A percentile compares a stretch with the other conserved stretches of the same genome.
Evolutionary conservation across 1,139 yeast species (phyloP).

Genomic region (Scheffersomyces parashehatae): DNA sequence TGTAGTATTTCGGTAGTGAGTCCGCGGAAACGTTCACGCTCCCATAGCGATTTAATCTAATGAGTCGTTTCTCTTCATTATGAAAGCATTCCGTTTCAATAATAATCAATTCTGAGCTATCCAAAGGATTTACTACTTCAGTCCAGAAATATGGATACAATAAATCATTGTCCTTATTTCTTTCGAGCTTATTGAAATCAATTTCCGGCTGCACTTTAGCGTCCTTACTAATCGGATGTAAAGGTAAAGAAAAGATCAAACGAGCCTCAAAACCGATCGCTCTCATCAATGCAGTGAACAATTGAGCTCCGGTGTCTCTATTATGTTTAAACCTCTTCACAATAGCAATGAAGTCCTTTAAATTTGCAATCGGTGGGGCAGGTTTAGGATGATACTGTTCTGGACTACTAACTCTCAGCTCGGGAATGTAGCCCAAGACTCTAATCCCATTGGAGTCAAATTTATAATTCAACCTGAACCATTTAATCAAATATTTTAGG

Average conservation of each 20-base stretch:
- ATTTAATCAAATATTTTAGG: conserved; percentile 36
- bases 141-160: conserved; percentile 45
- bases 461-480: conserved; percentile 39
- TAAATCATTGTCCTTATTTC: conserved; percentile 36
- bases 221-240: conserved; percentile 19
- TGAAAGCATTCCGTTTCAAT: conserved; percentile 35
- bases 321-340: conserved; percentile 33
- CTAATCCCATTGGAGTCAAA: conserved; percentile 35
- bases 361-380: conserved; percentile 15
- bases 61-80: conserved; percentile 29
- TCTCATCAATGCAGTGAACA: conserved; percentile 34
- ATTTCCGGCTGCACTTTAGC: conserved; percentile 25
- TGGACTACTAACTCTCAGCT: conserved; percentile 3
- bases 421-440: conserved; percentile 33
- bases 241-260: conserved; percentile 36
- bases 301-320: conserved; percentile 39
- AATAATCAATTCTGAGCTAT: conserved; percentile 26
- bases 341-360: conserved; percentile 15
- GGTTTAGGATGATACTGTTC: conserved; percentile 23
- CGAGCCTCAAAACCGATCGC: conserved; percentile 35
- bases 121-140: conserved; percentile 36
- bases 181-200: conserved; percentile 19
- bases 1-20: conserved; percentile 9
- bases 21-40: neutral
- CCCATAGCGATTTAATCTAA: conserved; percentile 20